phyloP scores from a whole-genome alignment of 1,284 basidiomycete genomes.

The Melanopsichium pennsylvanicum region DNA sequence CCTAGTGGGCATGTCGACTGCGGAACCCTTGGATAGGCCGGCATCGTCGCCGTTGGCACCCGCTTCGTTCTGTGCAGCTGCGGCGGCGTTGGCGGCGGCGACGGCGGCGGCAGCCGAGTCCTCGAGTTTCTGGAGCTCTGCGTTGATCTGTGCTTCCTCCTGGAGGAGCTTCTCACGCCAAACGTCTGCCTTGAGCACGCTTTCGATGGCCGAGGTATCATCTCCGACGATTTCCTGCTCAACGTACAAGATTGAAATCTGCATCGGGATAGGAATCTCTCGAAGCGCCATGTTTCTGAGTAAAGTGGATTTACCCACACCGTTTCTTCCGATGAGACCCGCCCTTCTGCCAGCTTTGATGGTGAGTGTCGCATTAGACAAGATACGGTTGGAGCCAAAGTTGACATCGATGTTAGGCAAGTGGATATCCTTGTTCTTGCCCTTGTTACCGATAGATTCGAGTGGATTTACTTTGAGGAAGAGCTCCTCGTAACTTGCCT shows the following conservation, averaged over 20 bases:
- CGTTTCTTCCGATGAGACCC: constrained; percentile 73
- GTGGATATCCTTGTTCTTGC: constrained; percentile 80
- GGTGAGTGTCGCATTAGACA: constrained; percentile 71
- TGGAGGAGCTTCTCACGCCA: constrained; percentile 62
- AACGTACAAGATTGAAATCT: constrained; percentile 96
- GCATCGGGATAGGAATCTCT: constrained; percentile 78
- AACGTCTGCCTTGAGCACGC: constrained; percentile 78
- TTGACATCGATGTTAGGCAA: constrained; percentile 84
- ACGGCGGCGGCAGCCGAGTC: constrained; percentile 48
- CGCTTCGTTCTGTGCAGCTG: constrained; percentile 25
- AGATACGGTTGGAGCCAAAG: constrained; percentile 83
- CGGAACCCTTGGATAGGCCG: constrained; percentile 49
- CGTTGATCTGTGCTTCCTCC: constrained; percentile 58
- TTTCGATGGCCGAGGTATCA: constrained; percentile 88
- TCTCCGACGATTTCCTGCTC: constrained; percentile 91
- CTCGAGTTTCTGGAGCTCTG: constrained; percentile 58
- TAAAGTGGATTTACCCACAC: constrained; percentile 95
- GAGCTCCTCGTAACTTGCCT: constrained; percentile 95
- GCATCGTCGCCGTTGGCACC: constrained; percentile 23
- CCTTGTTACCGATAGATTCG: constrained; percentile 79
- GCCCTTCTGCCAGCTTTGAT: constrained; percentile 59
- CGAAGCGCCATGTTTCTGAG: constrained; percentile 93
- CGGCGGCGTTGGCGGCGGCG: constrained; percentile 41
- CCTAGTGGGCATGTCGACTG: constrained; percentile 62
- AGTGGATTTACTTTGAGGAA: constrained; percentile 99